Evolutionary conservation across 2,329 filamentous ascomycete genomes (phyloP).

Genomic region (Thielaviopsis ethacetica): DNA sequence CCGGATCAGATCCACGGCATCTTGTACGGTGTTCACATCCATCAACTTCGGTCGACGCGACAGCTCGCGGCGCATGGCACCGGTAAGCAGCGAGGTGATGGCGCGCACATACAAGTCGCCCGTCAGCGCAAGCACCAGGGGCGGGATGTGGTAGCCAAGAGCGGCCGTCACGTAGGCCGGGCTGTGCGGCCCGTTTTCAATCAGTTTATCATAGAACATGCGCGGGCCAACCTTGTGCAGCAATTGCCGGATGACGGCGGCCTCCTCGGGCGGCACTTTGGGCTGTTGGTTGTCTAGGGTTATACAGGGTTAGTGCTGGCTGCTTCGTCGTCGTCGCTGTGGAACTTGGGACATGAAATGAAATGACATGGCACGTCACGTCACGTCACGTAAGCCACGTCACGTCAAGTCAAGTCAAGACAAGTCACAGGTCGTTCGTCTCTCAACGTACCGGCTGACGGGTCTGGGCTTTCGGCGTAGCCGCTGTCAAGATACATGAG

Average conservation of each 20-base stretch:
- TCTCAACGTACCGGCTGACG: neutral
- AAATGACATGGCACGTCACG: too few relatives aligned
- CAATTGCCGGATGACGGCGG: slow-evolving; percentile 1
- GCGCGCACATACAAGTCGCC: slow-evolving; percentile 1
- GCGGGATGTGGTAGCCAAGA: slow-evolving; percentile 6
- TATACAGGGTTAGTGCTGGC: neutral
- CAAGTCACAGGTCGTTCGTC: too few relatives aligned
- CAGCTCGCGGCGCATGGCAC: slow-evolving; percentile 66
- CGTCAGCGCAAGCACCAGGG: slow-evolving; percentile 1
- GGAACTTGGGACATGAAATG: too few relatives aligned
- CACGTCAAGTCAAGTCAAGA: too few relatives aligned
- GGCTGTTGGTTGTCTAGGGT: neutral
- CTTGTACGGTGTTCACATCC: slow-evolving; percentile 71
- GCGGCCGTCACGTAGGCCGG: slow-evolving; percentile 3
- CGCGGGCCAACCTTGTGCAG: slow-evolving; percentile 6
- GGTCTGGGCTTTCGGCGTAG: neutral
- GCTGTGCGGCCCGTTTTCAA: neutral
- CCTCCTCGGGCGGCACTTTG: neutral
- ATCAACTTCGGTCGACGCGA: slow-evolving; percentile 64
- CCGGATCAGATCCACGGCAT: slow-evolving; percentile 64
- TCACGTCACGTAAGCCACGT: too few relatives aligned
- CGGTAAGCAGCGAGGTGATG: slow-evolving; percentile 39
- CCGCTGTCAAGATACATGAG: neutral
- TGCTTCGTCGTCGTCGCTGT: neutral
- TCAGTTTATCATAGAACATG: slow-evolving; percentile 1